These are phyloP conservation scores for Trichosporon faecale DNA, from an alignment of 1,284 basidiomycete genomes.

Conservation along the genomic window DNA sequence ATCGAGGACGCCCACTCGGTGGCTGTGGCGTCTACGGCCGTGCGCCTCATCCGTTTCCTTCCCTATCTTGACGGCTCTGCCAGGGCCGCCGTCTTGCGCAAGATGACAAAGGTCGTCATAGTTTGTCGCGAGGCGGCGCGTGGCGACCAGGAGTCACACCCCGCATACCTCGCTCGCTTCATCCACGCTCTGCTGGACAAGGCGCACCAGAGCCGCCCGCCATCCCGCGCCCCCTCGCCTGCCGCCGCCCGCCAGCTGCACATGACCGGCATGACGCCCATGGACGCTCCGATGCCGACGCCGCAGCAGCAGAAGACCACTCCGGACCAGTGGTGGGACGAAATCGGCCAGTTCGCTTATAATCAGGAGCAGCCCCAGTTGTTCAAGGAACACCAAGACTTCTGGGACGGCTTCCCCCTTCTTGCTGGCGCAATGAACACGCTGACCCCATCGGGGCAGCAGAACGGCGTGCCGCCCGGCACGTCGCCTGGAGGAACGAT, in stretches of 20 bases:
- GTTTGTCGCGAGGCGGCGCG: slow-evolving; percentile 28
- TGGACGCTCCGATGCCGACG: slow-evolving; percentile 3
- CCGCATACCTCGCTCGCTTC: slow-evolving; percentile 27
- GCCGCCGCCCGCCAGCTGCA: background rate
- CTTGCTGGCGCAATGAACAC: slow-evolving; percentile 26
- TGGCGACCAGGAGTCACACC: slow-evolving; percentile 25
- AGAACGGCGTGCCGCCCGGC: background rate
- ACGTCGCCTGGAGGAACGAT: background rate
- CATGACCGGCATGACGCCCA: slow-evolving; percentile 7
- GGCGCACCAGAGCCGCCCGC: slow-evolving; percentile 22
- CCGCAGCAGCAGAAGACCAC: slow-evolving; percentile 19
- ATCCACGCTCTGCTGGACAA: slow-evolving; percentile 28
- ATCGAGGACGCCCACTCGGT: slow-evolving; percentile 31
- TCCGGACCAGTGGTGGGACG: slow-evolving; percentile 28
- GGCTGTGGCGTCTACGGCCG: slow-evolving; percentile 26
- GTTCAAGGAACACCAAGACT: slow-evolving; percentile 22
- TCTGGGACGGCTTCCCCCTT: slow-evolving; percentile 28
- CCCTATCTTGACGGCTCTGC: slow-evolving; percentile 24
- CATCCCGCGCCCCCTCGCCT: slow-evolving; percentile 19
- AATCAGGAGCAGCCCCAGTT: slow-evolving; percentile 22
- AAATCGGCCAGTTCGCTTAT: slow-evolving; percentile 26
- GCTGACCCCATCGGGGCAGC: slow-evolving; percentile 12
- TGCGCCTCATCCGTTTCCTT: slow-evolving; percentile 27
- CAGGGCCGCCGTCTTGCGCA: slow-evolving; percentile 22
- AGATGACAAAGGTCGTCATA: slow-evolving; percentile 27